Conservation (phyloP, 192 early-diverging fungal species). For the Gamsiella multidivaricata region DNA sequence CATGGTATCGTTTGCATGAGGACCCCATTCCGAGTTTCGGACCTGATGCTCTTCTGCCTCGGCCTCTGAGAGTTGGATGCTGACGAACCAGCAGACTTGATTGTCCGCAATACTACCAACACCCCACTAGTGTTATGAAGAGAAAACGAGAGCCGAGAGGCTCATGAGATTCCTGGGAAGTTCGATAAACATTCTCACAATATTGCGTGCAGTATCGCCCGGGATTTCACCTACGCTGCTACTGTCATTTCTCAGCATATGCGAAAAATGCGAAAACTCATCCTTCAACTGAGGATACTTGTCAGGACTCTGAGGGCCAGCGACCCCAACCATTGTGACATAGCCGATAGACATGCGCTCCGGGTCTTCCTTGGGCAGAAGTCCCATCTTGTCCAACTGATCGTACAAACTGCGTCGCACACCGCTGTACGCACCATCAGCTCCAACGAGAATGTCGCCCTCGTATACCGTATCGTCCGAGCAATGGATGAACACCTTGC, state of each 20-base stretch:
- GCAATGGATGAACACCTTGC: neutral
- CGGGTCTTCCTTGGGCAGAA: neutral
- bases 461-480: neutral
- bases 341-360: neutral
- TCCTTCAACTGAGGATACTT: constrained; percentile 2
- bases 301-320: neutral
- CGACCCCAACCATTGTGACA: neutral
- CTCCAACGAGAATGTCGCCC: too few relatives aligned
- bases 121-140: neutral
- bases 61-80: neutral
- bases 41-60: constrained; percentile 7
- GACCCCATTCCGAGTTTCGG: constrained; percentile 32
- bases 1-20: constrained; percentile 14
- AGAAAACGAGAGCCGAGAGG: neutral
- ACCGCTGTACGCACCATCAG: too few relatives aligned
- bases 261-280: neutral
- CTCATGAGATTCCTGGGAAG: neutral
- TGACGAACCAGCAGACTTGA: neutral
- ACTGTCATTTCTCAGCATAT: neutral
- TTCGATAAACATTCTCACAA: neutral
- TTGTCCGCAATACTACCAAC: neutral
- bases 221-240: too few relatives aligned
- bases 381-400: neutral
- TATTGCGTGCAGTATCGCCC: too few relatives aligned
- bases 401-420: neutral